phyloP scores from a whole-genome alignment of 2,329 filamentous ascomycete genomes.

The Leptodontidium sp. region DNA sequence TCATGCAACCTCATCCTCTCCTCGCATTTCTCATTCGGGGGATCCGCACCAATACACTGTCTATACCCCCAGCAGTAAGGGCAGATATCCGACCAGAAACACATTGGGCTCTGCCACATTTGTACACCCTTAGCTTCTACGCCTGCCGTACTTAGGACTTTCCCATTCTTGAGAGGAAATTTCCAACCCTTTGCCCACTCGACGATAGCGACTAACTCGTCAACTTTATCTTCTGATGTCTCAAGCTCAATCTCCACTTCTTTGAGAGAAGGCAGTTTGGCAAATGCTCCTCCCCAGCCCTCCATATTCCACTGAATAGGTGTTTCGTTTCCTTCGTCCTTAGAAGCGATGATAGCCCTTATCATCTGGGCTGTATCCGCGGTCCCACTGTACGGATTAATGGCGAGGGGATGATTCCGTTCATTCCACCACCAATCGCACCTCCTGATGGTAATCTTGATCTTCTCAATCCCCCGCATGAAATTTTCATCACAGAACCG shows the following conservation, averaged over 20 bases:
- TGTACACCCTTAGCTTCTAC: slow-evolving; percentile 6
- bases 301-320: slow-evolving; percentile 17
- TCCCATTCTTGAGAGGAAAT: slow-evolving; percentile 34
- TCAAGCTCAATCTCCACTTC: slow-evolving; percentile 41
- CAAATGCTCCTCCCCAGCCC: slow-evolving; percentile 37
- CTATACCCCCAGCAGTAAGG: slow-evolving; percentile 29
- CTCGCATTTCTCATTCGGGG: slow-evolving; percentile 4
- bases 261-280: slow-evolving; percentile 28
- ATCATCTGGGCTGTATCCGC: slow-evolving; percentile 21
- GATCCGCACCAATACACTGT: background rate
- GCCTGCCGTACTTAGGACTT: slow-evolving; percentile 32
- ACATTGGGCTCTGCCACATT: slow-evolving; percentile 30
- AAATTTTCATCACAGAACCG: slow-evolving; percentile 18
- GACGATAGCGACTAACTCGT: slow-evolving; percentile 36
- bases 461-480: slow-evolving; percentile 32
- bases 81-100: slow-evolving; percentile 33
- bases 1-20: slow-evolving; percentile 12
- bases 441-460: slow-evolving; percentile 40
- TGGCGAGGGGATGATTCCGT: slow-evolving; percentile 30
- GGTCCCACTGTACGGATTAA: slow-evolving; percentile 34
- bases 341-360: slow-evolving; percentile 15
- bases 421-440: slow-evolving; percentile 44
- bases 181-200: slow-evolving; percentile 38
- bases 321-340: background rate
- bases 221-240: slow-evolving; percentile 39